phyloP scores from a whole-genome alignment of 495 filamentous ascomycete species.

The Aspergillus mulundensis region DNA sequence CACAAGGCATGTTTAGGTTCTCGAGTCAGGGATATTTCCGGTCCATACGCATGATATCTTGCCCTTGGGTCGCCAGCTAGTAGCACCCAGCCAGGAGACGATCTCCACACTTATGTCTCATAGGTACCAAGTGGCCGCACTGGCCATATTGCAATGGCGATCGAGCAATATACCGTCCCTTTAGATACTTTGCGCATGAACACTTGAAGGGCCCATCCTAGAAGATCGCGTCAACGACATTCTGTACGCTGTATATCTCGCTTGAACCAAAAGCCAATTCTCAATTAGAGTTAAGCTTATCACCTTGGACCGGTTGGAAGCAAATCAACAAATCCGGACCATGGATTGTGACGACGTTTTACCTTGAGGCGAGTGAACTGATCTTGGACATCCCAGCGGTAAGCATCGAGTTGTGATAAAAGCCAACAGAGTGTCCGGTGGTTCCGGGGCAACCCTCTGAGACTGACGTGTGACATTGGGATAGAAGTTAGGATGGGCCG shows the following conservation, averaged over 20 bases:
- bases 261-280: background rate
- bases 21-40: conserved; percentile 24
- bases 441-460: too few species aligned
- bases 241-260: background rate
- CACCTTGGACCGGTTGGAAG: background rate
- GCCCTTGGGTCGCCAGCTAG: background rate
- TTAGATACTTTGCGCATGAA: conserved; percentile 13
- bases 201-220: conserved; percentile 41
- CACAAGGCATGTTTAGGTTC: conserved; percentile 36
- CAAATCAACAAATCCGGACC: background rate
- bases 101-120: background rate
- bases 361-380: background rate
- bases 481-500: too few species aligned
- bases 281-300: background rate
- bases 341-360: background rate
- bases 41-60: background rate
- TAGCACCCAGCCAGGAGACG: background rate
- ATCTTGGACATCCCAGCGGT: too few species aligned
- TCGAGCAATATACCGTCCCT: conserved; percentile 14
- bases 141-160: background rate
- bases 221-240: conserved; percentile 27
- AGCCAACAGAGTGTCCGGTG: conserved; percentile 1
- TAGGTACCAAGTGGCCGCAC: background rate
- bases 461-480: conserved; percentile 7
- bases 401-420: background rate